phyloP scores from a whole-genome alignment of 768 basidiomycete species.

The Strobilomyces dryophilus region DNA sequence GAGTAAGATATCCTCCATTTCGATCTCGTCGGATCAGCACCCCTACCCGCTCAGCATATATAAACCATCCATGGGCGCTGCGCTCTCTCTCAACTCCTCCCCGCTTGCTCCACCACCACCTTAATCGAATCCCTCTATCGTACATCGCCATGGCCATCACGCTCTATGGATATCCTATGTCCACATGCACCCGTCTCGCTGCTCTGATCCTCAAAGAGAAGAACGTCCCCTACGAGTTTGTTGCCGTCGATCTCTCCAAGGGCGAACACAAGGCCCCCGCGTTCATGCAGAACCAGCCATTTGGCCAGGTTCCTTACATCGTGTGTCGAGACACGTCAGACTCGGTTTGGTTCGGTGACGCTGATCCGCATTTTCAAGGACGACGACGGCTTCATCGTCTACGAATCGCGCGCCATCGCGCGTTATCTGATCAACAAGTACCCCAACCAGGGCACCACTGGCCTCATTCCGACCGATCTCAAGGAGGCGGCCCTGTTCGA shows the following conservation, averaged over 20 bases:
- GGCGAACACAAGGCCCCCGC: conserved; percentile 45
- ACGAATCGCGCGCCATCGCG: conserved; percentile 57
- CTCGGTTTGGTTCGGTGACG: not conserved
- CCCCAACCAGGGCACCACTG: conserved; percentile 41
- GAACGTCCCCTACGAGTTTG: conserved; percentile 50
- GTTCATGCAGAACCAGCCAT: conserved; percentile 51
- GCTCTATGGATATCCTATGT: conserved; percentile 31
- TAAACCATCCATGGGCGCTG: not conserved
- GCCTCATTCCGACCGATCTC: conserved; percentile 44
- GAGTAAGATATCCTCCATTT: no score
- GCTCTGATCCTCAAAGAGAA: conserved; percentile 51
- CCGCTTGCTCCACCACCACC: not conserved
- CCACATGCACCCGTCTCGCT: conserved; percentile 51
- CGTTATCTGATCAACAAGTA: conserved; percentile 59
- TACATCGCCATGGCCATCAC: conserved; percentile 34
- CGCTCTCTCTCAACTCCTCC: no score
- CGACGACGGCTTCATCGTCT: conserved; percentile 61
- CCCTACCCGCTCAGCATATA: not conserved
- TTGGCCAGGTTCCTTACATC: conserved; percentile 49
- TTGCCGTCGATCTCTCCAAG: conserved; percentile 39
- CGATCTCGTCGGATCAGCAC: no score
- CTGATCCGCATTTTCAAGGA: conserved; percentile 29
- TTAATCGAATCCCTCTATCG: not conserved
- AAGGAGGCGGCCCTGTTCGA: conserved; percentile 32
- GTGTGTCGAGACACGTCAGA: conserved; percentile 12